These are phyloP conservation scores for Rhizophagus clarus DNA, from an alignment of 192 early-diverging fungal genomes.

Conservation along the genomic window DNA sequence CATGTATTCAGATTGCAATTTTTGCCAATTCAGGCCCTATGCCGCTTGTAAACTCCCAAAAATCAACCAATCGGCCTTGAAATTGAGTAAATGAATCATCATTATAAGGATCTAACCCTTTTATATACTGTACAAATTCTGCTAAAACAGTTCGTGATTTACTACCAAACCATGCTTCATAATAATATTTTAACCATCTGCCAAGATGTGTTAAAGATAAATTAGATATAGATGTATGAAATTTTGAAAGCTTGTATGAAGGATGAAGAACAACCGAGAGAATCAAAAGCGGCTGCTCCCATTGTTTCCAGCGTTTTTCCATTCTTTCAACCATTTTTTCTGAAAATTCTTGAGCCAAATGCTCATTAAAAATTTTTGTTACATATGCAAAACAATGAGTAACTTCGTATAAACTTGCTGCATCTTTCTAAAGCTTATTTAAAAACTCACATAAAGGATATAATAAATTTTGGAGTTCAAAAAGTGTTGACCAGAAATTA, in stretches of 20 bases:
- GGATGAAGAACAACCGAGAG: neutral
- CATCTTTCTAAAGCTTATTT: conserved; percentile 13
- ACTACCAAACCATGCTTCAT: neutral
- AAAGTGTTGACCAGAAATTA: neutral
- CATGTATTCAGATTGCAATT: neutral
- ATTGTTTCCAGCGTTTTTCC: neutral
- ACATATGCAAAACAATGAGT: conserved; percentile 19
- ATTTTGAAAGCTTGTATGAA: neutral
- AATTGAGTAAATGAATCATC: conserved; percentile 8
- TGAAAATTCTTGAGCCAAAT: neutral
- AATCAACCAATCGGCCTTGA: neutral
- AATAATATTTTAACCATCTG: conserved; percentile 3
- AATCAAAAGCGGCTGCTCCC: neutral
- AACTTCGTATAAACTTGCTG: conserved; percentile 4
- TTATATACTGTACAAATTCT: neutral
- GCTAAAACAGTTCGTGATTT: neutral
- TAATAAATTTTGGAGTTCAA: conserved; percentile 8
- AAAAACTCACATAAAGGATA: conserved; percentile 5
- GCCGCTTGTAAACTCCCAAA: neutral
- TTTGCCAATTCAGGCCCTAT: neutral
- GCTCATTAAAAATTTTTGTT: neutral
- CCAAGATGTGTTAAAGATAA: neutral
- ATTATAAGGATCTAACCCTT: neutral
- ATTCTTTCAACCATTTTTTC: conserved; percentile 13
- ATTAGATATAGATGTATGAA: neutral